Percentiles rank a stretch among this genome's conserved stretches.
Evolutionary conservation across 2,329 filamentous ascomycete species (phyloP).

Genomic region (Monascus ruber): DNA sequence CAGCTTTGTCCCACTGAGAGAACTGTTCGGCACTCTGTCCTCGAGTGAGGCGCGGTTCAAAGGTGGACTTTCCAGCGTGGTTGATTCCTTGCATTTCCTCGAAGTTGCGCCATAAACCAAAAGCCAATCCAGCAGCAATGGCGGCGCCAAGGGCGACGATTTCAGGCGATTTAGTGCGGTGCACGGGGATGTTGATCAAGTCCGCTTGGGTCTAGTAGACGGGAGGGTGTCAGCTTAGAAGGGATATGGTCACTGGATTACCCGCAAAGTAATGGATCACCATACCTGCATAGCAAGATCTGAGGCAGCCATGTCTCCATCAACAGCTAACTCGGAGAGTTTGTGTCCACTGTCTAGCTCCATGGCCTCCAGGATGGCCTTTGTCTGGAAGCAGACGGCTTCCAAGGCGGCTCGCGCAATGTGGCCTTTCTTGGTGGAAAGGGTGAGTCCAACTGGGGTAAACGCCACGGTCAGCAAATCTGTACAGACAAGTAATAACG

Average conservation of each 20-base stretch:
- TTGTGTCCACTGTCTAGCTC: conserved; percentile 69
- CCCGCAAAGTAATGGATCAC: conserved; percentile 8
- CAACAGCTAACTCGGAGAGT: conserved; percentile 68
- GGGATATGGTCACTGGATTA: not conserved
- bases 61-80: conserved; percentile 55
- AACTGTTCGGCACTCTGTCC: conserved; percentile 51
- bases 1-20: conserved; percentile 59
- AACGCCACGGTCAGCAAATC: conserved; percentile 2
- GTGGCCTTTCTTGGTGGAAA: conserved; percentile 74
- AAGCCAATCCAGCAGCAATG: conserved; percentile 73
- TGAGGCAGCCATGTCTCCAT: conserved; percentile 80
- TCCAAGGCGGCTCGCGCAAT: conserved; percentile 82
- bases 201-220: conserved; percentile 60
- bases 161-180: conserved; percentile 75
- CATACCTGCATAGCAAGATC: conserved; percentile 71
- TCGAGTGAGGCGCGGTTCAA: conserved; percentile 50
- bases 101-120: conserved; percentile 64
- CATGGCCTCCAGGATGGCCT: conserved; percentile 89
- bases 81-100: conserved; percentile 64
- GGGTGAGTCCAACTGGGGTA: conserved; percentile 60
- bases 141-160: conserved; percentile 77
- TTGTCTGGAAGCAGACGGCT: conserved; percentile 85
- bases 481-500: conserved; percentile 1
- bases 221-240: conserved; percentile 3
- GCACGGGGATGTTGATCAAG: conserved; percentile 66